A percentile compares a stretch with the other conserved stretches of the same genome.
These are phyloP conservation scores for Phytophthora sansomeana DNA, from an alignment of 352 stramenopile genomes.

Conservation along the genomic window DNA sequence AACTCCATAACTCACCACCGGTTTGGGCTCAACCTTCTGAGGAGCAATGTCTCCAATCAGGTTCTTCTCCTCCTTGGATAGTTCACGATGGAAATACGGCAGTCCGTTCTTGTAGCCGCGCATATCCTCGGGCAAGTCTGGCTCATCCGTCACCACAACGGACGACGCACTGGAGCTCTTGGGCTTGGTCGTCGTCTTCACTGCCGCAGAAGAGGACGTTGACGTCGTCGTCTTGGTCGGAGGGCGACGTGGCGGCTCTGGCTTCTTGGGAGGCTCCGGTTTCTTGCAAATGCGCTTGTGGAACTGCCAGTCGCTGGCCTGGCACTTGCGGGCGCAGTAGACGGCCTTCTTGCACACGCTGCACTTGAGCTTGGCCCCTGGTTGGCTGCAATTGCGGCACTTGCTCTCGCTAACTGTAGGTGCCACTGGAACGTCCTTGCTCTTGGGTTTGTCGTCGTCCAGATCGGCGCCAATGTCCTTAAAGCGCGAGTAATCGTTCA, in stretches of 20 bases:
- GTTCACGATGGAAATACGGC: constrained; percentile 98
- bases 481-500: constrained; percentile 90
- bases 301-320: constrained; percentile 87
- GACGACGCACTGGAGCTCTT: constrained; percentile 32
- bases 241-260: constrained; percentile 38
- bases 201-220: constrained; percentile 20
- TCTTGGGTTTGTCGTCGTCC: constrained; percentile 48
- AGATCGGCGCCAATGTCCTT: constrained; percentile 72
- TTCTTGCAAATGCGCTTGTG: constrained; percentile 92
- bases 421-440: constrained; percentile 9
- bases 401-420: constrained; percentile 15
- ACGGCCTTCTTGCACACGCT: constrained; percentile 88
- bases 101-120: constrained; percentile 87
- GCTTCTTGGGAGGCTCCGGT: constrained; percentile 66
- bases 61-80: constrained; percentile 95
- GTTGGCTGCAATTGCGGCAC: constrained; percentile 85
- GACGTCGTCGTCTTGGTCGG: constrained; percentile 19
- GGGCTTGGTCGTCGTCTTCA: constrained; percentile 35
- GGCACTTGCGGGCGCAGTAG: constrained; percentile 83
- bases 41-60: constrained; percentile 97
- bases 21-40: constrained; percentile 77
- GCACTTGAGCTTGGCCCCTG: constrained; percentile 85
- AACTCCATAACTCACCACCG: constrained; percentile 25
- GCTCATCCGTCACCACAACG: constrained; percentile 74
- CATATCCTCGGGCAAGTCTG: constrained; percentile 66